phyloP scores from a whole-genome alignment of 2,329 filamentous ascomycete genomes.

The Didymella pinodella region DNA sequence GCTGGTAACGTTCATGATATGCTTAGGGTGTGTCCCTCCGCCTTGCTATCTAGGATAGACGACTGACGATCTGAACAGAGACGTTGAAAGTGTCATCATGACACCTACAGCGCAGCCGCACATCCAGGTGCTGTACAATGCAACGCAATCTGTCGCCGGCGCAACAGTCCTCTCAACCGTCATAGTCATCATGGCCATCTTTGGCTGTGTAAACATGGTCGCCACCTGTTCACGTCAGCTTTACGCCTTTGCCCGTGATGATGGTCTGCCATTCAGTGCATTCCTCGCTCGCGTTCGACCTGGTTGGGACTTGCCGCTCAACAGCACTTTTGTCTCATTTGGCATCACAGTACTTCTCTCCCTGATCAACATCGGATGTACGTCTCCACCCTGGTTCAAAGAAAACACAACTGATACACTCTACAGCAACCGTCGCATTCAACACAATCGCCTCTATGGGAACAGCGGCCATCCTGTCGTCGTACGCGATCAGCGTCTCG shows the following conservation, averaged over 20 bases:
- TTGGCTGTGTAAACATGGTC: slow-evolving; percentile 35
- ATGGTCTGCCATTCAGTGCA: slow-evolving; percentile 26
- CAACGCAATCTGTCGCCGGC: slow-evolving; percentile 16
- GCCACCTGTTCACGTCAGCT: slow-evolving; percentile 43
- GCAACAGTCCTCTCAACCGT: slow-evolving; percentile 35
- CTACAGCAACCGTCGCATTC: not conserved
- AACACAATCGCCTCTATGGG: slow-evolving; percentile 37
- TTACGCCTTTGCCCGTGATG: slow-evolving; percentile 46
- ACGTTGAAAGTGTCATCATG: slow-evolving; percentile 22
- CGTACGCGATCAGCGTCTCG: slow-evolving; percentile 53
- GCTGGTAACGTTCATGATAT: slow-evolving; percentile 26
- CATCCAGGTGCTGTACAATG: slow-evolving; percentile 20
- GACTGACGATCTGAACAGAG: not conserved
- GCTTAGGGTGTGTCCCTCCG: not conserved
- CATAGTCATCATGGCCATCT: slow-evolving; percentile 37
- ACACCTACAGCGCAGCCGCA: slow-evolving; percentile 13
- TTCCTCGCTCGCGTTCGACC: slow-evolving; percentile 29
- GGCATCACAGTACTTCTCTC: slow-evolving; percentile 45
- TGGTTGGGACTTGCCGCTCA: slow-evolving; percentile 50
- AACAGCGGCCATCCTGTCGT: slow-evolving; percentile 33
- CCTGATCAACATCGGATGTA: not conserved
- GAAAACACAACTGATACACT: not conserved
- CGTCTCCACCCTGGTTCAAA: not conserved
- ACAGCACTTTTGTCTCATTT: slow-evolving; percentile 55
- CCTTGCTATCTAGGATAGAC: not conserved